Base-by-base conservation (phyloP, 2,329 filamentous ascomycete genomes). In the Botrytis fabae region DNA sequence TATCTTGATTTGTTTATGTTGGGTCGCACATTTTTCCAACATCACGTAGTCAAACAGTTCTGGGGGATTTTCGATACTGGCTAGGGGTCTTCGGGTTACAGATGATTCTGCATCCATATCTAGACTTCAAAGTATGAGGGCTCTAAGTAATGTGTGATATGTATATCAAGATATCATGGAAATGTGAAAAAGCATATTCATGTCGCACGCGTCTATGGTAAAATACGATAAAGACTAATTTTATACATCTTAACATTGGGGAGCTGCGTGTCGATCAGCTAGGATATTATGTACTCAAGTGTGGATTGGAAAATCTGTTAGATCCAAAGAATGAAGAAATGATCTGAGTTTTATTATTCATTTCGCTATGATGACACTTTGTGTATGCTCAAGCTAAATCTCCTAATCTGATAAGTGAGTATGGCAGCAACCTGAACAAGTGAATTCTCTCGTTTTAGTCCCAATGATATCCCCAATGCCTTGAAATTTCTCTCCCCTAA, bases 211-310 rank as follows among this genome's bases (percentile, higher is more conserved):
- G 25, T 5, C 0, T n/a, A 7, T 54, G 5, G 5, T 16, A n/a
- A 2, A 1, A 16, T 7, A 2, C 10, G 14, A 7, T 16, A 7
- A 3, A n/a, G 0, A 14, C 2, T 54, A 12, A 25, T n/a, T 16
- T n/a, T 54, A 25, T n/a, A 7, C 2, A n/a, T 16, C 5, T 54
- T 54, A n/a, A 54, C 14, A 16, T 16, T 16, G 12, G 5, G 12
- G 25, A 54, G 12, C 2, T 7, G 48, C 5, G 48, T n/a, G 14
- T 16, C 7, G 48, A 54, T 54, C 25, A n/a, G 48, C 5, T 4
- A 7, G 25, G 25, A 16, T 3, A 54, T n/a, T 25, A 54, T 6
- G 48, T 4, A 54, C 25, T 16, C 25, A 14, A 16, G 2, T n/a
- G 12, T 54, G 1, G 16, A n/a, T 54, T n/a, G 12, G 2, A 0